phyloP scores from a whole-genome alignment of 2,329 filamentous ascomycete species.

The Aspergillus jensenii region DNA sequence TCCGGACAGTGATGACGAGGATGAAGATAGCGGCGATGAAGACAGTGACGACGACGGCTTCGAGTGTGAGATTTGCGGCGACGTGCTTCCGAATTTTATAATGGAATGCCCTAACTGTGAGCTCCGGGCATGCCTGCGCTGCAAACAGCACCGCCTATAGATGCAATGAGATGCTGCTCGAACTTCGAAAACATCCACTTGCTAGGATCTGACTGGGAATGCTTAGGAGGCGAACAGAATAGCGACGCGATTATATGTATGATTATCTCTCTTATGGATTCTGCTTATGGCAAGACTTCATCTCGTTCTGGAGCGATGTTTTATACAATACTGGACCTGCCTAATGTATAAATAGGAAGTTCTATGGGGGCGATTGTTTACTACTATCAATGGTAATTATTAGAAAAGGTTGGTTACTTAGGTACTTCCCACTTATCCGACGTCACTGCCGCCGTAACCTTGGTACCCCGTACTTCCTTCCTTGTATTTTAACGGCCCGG shows the following conservation, averaged over 20 bases:
- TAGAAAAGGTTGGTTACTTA: too few relatives aligned
- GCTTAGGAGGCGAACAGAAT: neutral
- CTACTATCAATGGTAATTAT: too few relatives aligned
- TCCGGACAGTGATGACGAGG: neutral
- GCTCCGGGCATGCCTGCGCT: constrained; percentile 8
- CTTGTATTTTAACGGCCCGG: neutral
- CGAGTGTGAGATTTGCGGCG: constrained; percentile 10
- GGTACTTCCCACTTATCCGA: too few relatives aligned
- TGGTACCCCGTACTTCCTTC: neutral
- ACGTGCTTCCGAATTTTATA: constrained; percentile 9
- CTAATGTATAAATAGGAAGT: too few relatives aligned
- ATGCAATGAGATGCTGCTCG: neutral
- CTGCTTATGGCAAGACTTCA: neutral
- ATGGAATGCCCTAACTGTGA: constrained; percentile 9
- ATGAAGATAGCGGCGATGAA: neutral
- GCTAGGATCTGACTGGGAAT: neutral
- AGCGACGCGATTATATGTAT: neutral
- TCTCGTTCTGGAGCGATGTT: neutral
- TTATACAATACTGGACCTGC: neutral
- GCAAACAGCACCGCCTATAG: constrained; percentile 16
- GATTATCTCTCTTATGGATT: neutral
- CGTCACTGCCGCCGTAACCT: neutral
- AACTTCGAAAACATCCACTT: neutral
- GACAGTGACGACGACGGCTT: neutral
- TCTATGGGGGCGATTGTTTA: too few relatives aligned